Evolutionary conservation across 2,329 filamentous ascomycete genomes (phyloP).

Genomic region (Neonectria faginata): DNA sequence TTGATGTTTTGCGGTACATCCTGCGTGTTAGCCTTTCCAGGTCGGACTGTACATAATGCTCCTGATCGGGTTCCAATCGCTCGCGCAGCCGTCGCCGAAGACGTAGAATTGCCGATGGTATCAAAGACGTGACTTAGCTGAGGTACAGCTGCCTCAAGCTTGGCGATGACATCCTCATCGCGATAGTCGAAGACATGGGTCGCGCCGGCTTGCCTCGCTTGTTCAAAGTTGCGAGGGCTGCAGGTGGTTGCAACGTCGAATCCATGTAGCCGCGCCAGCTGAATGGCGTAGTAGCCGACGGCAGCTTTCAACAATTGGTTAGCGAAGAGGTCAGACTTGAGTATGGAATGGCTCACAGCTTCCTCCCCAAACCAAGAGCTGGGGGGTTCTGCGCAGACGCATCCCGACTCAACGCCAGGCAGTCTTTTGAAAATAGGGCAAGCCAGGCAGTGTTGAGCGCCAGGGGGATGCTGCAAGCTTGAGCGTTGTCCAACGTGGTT

Average conservation of each 20-base stretch:
- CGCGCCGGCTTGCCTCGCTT: slow-evolving; percentile 48
- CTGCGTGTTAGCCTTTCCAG: slow-evolving; percentile 55
- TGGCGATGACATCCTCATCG: slow-evolving; percentile 48
- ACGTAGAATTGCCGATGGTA: slow-evolving; percentile 53
- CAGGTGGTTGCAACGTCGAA: slow-evolving; percentile 52
- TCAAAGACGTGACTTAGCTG: slow-evolving; percentile 54
- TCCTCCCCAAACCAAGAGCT: slow-evolving; percentile 55
- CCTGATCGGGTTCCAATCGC: slow-evolving; percentile 42
- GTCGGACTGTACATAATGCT: slow-evolving; percentile 55
- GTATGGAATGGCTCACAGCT: slow-evolving; percentile 48
- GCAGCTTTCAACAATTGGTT: slow-evolving; percentile 30
- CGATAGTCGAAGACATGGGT: slow-evolving; percentile 55
- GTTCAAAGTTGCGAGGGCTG: slow-evolving; percentile 47
- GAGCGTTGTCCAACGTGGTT: slow-evolving; percentile 30
- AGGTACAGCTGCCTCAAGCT: slow-evolving; percentile 48
- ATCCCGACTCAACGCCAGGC: slow-evolving; percentile 45
- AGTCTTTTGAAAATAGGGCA: slow-evolving; percentile 52
- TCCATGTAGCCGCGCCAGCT: slow-evolving; percentile 47
- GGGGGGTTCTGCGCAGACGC: neutral
- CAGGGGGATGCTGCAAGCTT: slow-evolving; percentile 53
- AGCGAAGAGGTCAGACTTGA: neutral
- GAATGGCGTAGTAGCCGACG: slow-evolving; percentile 43
- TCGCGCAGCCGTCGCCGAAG: slow-evolving; percentile 49
- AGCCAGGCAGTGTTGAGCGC: slow-evolving; percentile 54
- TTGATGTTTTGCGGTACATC: slow-evolving; percentile 47